Base-by-base conservation (phyloP, 1,284 basidiomycete genomes). In the Sphagnurus paluster region DNA sequence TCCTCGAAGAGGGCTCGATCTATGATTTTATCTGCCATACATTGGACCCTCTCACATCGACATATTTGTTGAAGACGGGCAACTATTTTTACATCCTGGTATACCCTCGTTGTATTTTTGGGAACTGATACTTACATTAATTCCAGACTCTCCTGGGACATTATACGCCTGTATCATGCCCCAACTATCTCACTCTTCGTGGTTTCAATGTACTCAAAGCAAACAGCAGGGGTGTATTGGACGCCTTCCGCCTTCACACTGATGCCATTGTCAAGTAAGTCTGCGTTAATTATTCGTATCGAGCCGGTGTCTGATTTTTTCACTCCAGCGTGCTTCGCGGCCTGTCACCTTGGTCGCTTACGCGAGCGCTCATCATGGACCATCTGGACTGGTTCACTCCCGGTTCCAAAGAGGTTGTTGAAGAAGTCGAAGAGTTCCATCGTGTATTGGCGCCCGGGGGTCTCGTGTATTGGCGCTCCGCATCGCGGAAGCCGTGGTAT, bases 311-410 rank as follows among this genome's bases (percentile, higher is more conserved):
- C 57, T 56, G 38, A 14, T n/a, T 55, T 43, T 7, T n/a, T 42
- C 34, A 8, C 23, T 16, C n/a, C 46, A 84, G 81, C 50, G 82
- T 83, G 3, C 67, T 87, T 5, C 70, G 72, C 14, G 80, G 80
- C 19, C 68, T 88, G n/a, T 64, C 70, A 0, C 63, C 70, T 36
- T 69, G 66, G 37, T 77, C 75, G 13, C 67, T 89, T 29, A 85
- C 84, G 25, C 78, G 82, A 33, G 76, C 79, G 8, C 77, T 92
- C 46, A 74, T 89, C 44, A 92, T 93, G 90, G 90, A 92, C 64
- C 84, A 87, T 49, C 75, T 89, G 53, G 87, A 89, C 58, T 88
- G 83, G 87, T 89, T 88, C 62, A 65, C 76, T 24, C 80, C 79
- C 2, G 79, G 78, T 16, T 73, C 79, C 3, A 61, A 67, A 46